Evolutionary conservation across 805 yeast species (phyloP).

Genomic region (Myxozyma monticola): DNA sequence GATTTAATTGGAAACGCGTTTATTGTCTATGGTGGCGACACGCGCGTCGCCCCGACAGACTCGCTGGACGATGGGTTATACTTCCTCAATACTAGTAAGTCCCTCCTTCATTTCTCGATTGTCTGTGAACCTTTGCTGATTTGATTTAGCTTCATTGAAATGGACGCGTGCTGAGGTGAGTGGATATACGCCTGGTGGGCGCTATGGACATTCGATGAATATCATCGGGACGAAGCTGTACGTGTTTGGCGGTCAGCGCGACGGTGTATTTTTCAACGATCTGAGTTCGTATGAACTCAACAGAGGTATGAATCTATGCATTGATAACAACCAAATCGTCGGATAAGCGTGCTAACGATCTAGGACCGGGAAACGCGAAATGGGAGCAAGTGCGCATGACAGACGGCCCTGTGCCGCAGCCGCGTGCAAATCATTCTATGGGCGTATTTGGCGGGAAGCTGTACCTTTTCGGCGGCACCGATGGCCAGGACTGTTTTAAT

Average conservation of each 20-base stretch:
- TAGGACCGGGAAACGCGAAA: conserved; percentile 42
- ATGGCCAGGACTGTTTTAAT: conserved; percentile 65
- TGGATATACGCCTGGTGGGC: conserved; percentile 80
- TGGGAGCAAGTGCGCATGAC: conserved; percentile 74
- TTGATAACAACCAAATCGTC: too few species aligned
- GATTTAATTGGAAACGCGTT: conserved; percentile 92
- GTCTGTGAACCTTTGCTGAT: not conserved
- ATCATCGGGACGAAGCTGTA: conserved; percentile 65
- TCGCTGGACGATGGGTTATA: conserved; percentile 84
- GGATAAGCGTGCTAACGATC: too few species aligned
- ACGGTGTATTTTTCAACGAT: conserved; percentile 78
- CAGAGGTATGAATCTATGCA: conserved; percentile 41
- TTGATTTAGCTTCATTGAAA: conserved; percentile 54
- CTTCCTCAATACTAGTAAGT: conserved; percentile 62
- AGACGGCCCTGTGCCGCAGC: conserved; percentile 60
- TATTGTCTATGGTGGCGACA: conserved; percentile 95
- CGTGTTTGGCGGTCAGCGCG: conserved; percentile 93
- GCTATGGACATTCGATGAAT: conserved; percentile 92
- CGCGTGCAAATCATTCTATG: conserved; percentile 89
- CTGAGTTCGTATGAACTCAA: conserved; percentile 83
- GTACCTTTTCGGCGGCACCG: conserved; percentile 91
- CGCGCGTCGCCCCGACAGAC: conserved; percentile 49
- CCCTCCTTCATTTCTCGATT: not conserved
- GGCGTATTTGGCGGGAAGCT: conserved; percentile 73
- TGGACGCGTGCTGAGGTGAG: conserved; percentile 78